Percentiles rank a stretch among this genome's conserved stretches.
These are phyloP conservation scores for Cercospora sp. DNA, from an alignment of 2,329 filamentous ascomycete genomes.

Conservation along the genomic window DNA sequence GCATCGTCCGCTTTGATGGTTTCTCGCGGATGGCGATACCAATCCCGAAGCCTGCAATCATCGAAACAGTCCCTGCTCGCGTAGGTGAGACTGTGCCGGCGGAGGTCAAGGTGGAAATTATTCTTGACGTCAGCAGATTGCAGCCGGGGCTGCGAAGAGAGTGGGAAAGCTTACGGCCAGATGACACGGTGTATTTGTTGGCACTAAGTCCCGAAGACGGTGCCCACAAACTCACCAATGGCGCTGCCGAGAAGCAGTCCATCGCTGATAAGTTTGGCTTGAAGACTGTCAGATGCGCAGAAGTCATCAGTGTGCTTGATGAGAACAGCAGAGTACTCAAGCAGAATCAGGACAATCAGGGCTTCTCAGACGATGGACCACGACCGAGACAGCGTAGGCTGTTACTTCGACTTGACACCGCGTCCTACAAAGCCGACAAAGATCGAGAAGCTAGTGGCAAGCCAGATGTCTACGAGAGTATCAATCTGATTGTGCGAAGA, in stretches of 20 bases:
- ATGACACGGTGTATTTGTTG: conserved; percentile 87
- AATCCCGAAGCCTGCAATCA: conserved; percentile 79
- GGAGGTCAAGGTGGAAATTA: conserved; percentile 5
- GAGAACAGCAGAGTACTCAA: conserved; percentile 76
- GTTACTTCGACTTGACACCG: conserved; percentile 77
- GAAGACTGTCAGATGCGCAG: conserved; percentile 73
- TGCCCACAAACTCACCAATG: conserved; percentile 56
- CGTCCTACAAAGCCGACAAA: conserved; percentile 74
- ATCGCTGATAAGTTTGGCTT: conserved; percentile 66
- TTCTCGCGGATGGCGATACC: conserved; percentile 90
- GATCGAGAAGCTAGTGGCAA: conserved; percentile 66
- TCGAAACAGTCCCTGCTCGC: conserved; percentile 79
- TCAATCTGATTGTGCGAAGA: conserved; percentile 84
- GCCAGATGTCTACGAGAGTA: conserved; percentile 74
- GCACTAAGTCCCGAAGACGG: conserved; percentile 65
- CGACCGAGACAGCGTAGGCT: conserved; percentile 67
- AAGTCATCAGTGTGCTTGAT: conserved; percentile 82
- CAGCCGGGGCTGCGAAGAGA: conserved; percentile 74
- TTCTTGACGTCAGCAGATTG: conserved; percentile 75
- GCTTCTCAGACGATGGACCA: conserved; percentile 63
- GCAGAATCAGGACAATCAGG: conserved; percentile 52
- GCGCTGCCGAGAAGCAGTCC: conserved; percentile 47
- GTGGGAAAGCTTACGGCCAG: conserved; percentile 84
- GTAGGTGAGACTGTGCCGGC: conserved; percentile 77
- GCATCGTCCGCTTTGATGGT: conserved; percentile 70